These are phyloP conservation scores for Desmodesmus armatus DNA, from an alignment of 139 green algal genomes.

Conservation along the genomic window DNA sequence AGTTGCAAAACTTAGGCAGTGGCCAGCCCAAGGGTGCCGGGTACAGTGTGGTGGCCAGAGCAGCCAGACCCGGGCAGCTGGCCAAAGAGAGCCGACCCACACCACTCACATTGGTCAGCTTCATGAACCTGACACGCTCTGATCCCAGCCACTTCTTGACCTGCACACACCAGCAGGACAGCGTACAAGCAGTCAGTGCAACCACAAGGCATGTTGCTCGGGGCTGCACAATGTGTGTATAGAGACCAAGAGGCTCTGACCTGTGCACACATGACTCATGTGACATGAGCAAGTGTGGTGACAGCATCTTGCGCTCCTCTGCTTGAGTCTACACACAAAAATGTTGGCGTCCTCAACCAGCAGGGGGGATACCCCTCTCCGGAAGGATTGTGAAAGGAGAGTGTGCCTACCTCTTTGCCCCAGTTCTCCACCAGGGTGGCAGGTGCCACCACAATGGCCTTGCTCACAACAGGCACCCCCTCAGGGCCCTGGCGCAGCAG, in stretches of 20 bases:
- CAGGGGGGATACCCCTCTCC: not conserved
- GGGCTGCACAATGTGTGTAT: too few relatives aligned
- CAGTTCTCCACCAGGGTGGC: slow-evolving; percentile 84
- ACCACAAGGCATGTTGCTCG: too few relatives aligned
- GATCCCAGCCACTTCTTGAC: slow-evolving; percentile 89
- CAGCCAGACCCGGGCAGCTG: too few relatives aligned
- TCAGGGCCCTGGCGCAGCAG: slow-evolving; percentile 79
- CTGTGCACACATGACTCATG: too few relatives aligned
- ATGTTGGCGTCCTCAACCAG: not conserved
- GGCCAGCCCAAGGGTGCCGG: too few relatives aligned
- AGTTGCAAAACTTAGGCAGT: too few relatives aligned
- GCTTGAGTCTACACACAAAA: not conserved
- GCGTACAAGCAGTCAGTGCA: too few relatives aligned
- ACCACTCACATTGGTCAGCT: slow-evolving; percentile 1
- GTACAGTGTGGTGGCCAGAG: too few relatives aligned
- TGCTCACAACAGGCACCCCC: slow-evolving; percentile 40
- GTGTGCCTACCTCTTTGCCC: slow-evolving; percentile 68
- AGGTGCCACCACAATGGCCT: slow-evolving; percentile 82
- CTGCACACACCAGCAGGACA: too few relatives aligned
- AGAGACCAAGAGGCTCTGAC: too few relatives aligned
- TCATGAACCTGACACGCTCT: slow-evolving; percentile 69
- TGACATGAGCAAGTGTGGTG: too few relatives aligned
- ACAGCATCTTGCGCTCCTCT: not conserved
- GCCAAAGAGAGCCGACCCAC: too few relatives aligned
- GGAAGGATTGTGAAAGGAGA: not conserved